Evolutionary conservation across 2,329 filamentous ascomycete species (phyloP), one percentile per base, ranked within the genome.

Genomic region (Dendrostoma leiphaemia): DNA sequence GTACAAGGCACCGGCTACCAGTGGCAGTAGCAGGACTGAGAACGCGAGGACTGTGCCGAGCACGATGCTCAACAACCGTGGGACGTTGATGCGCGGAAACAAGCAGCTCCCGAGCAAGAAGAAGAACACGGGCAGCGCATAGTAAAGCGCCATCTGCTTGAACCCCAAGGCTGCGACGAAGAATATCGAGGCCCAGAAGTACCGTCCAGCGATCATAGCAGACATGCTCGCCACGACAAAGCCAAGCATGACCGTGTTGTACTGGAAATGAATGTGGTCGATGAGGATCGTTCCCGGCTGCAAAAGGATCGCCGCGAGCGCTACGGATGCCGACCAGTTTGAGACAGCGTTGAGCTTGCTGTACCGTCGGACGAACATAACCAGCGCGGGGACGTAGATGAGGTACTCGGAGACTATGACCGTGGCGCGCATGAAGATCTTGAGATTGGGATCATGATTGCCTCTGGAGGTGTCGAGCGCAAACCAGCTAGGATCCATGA

Each of bases 61-160:
- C 0, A 88, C 86, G 59, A 97, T 93, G 7, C 82, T 82, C 4
- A 94, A 61, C 23, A 97, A 82, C 3, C 91, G 84, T 0, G 79
- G 68, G 2, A 86, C 63, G 53, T 88, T 86, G 63, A 92, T 71
- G 10, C 78, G 77, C 1, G 92, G 92, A 59, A 86, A 87, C n/a
- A 95, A 63, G 66, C 92, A 97, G 65, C 86, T 85, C 8, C 93
- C 94, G 1, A 97, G 77, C 2, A 99, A 84, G 66, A 92, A 99
- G 29, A 91, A 88, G 69, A 97, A 97, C 54, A 97, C 86, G 19
- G 88, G 86, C 13, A 95, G 92, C 3, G 95, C 91, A 71, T 97
- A 99, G 74, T 97, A 99, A 15, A 99, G 79, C 1, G 93, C 93
- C 95, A 99, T 99, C 71, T 99, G 94, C 77, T 99, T 99, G 79